phyloP scores from a whole-genome alignment of 805 yeast genomes.

The Barnettozyma vustinii region DNA sequence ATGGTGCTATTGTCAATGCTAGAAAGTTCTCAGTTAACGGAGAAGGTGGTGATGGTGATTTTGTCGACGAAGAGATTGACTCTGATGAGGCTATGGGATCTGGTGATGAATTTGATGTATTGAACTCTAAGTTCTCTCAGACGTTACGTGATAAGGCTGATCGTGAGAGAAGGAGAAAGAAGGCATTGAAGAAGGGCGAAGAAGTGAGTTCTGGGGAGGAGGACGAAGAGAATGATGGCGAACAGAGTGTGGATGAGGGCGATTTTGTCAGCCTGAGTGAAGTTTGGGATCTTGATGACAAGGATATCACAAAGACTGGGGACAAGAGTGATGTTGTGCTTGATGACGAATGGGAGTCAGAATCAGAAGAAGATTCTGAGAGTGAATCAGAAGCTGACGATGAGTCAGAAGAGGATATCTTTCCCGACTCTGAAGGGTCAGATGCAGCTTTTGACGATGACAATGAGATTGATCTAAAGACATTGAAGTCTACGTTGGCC shows the following conservation, averaged over 20 bases:
- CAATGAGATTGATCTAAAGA: conserved; percentile 49
- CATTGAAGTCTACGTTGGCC: conserved; percentile 35
- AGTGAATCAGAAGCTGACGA: conserved; percentile 32
- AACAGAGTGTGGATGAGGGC: conserved; percentile 67
- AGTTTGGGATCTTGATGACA: conserved; percentile 81
- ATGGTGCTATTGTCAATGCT: conserved; percentile 36
- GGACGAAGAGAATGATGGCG: conserved; percentile 33
- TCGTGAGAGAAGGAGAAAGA: conserved; percentile 26
- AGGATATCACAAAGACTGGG: conserved; percentile 32
- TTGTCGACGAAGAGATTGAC: conserved; percentile 64
- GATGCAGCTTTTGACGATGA: conserved; percentile 31
- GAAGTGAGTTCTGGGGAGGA: conserved; percentile 36
- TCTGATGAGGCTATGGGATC: conserved; percentile 89
- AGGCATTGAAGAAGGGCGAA: conserved; percentile 18
- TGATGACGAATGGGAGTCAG: conserved; percentile 22
- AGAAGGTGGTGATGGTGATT: conserved; percentile 28
- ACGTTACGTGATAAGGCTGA: conserved; percentile 54
- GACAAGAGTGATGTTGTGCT: conserved; percentile 18
- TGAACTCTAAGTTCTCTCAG: conserved; percentile 64
- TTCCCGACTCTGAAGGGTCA: not conserved
- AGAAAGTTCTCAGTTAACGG: conserved; percentile 23
- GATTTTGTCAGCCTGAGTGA: conserved; percentile 76
- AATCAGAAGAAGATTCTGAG: conserved; percentile 25
- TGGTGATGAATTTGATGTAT: conserved; percentile 62
- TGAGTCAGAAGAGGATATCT: not conserved